A percentile compares a stretch with the other conserved stretches of the same genome.
Evolutionary conservation across 2,329 filamentous ascomycete genomes (phyloP).

Genomic region (Neobulgaria alba): DNA sequence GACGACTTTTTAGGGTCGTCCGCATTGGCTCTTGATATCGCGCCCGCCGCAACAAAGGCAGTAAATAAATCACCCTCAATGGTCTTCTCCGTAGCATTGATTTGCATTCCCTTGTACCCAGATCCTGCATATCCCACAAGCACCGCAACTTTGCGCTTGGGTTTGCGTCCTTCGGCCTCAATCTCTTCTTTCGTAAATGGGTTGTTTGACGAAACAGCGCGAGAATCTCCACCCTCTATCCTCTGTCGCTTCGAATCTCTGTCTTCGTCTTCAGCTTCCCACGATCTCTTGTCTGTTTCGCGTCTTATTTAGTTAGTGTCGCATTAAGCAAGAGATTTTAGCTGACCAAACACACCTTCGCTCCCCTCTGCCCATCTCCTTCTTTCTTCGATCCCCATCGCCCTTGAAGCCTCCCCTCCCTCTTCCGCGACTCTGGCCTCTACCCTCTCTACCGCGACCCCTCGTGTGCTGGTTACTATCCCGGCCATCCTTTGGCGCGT

Average conservation of each 20-base stretch:
- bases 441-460: conserved; percentile 15
- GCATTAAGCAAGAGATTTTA: conserved; percentile 31
- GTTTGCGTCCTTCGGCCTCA: conserved; percentile 73
- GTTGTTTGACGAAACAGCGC: conserved; percentile 27
- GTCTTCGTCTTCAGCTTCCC: conserved; percentile 38
- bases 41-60: conserved; percentile 82
- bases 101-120: conserved; percentile 96
- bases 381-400: conserved; percentile 41
- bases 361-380: conserved; percentile 57
- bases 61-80: conserved; percentile 94
- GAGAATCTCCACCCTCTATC: conserved; percentile 32
- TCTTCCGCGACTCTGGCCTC: too few relatives aligned
- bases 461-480: conserved; percentile 12
- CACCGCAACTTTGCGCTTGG: conserved; percentile 94
- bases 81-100: conserved; percentile 74
- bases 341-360: conserved; percentile 46
- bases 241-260: conserved; percentile 45
- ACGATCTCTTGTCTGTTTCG: conserved; percentile 42
- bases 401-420: conserved; percentile 40
- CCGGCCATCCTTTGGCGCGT: conserved; percentile 1
- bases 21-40: conserved; percentile 94
- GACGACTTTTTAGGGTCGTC: conserved; percentile 95
- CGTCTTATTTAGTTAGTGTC: conserved; percentile 40
- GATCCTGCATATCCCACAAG: conserved; percentile 93
- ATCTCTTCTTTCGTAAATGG: conserved; percentile 72